These are phyloP conservation scores for Sporothrix sp. DNA, from an alignment of 2,329 filamentous ascomycete species.

Conservation along the genomic window DNA sequence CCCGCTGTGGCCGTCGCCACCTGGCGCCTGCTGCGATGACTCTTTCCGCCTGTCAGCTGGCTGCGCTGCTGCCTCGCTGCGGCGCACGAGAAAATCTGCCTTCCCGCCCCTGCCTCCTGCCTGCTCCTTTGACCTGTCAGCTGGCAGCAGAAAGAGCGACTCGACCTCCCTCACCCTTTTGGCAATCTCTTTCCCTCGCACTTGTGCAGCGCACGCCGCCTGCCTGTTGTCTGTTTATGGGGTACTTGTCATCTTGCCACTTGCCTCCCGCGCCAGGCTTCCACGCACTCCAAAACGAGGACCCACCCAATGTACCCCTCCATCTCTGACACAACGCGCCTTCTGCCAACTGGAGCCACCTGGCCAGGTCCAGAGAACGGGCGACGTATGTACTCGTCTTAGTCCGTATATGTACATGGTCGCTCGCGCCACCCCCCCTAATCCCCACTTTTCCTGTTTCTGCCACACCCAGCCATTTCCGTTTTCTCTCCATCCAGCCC, in stretches of 20 bases:
- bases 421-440: constrained; percentile 9
- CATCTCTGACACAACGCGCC: constrained; percentile 12
- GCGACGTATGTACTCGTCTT: too few species aligned
- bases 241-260: constrained; percentile 21
- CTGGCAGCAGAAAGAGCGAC: background rate
- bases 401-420: too few species aligned
- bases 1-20: constrained; percentile 8
- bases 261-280: constrained; percentile 25
- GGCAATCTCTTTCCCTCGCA: too few species aligned
- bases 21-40: constrained; percentile 6
- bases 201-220: constrained; percentile 7
- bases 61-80: too few species aligned
- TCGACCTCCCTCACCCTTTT: too few species aligned
- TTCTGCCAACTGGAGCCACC: constrained; percentile 27
- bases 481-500: constrained; percentile 13
- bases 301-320: constrained; percentile 23
- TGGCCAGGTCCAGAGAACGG: constrained; percentile 17
- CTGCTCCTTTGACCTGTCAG: background rate
- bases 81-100: background rate
- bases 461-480: constrained; percentile 13
- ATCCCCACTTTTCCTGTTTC: constrained; percentile 15
- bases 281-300: constrained; percentile 16
- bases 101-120: background rate
- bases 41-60: constrained; percentile 1
- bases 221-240: constrained; percentile 12